A percentile compares a stretch with the other conserved stretches of the same genome.
Conservation (phyloP, 1,139 yeast species). For the Magnusiomyces sp. region DNA sequence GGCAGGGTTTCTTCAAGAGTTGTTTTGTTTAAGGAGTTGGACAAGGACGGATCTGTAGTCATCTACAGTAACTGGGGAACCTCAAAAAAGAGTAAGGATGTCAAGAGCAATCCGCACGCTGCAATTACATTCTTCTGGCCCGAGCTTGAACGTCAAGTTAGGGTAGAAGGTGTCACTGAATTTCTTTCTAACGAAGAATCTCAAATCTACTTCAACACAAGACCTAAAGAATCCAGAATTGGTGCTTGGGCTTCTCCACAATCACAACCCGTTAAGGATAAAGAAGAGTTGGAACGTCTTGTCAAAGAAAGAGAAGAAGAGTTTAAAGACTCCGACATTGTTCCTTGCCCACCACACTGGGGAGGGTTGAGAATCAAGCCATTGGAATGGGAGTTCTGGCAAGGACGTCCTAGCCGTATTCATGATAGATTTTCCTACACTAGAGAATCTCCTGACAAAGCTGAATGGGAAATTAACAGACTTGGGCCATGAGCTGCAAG, state of each 20-base stretch:
- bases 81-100: constrained; percentile 71
- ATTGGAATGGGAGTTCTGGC: constrained; percentile 92
- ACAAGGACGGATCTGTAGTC: constrained; percentile 66
- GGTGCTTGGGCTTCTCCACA: constrained; percentile 99
- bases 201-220: constrained; percentile 67
- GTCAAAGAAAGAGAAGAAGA: constrained; percentile 41
- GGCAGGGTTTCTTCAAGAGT: constrained; percentile 82
- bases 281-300: constrained; percentile 54
- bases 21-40: constrained; percentile 82
- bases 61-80: constrained; percentile 87
- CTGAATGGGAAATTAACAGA: constrained; percentile 56
- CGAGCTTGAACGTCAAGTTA: constrained; percentile 77
- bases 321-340: constrained; percentile 53
- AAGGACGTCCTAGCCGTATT: constrained; percentile 81
- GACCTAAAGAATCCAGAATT: constrained; percentile 87
- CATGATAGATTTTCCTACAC: constrained; percentile 83
- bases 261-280: constrained; percentile 46
- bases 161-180: constrained; percentile 83
- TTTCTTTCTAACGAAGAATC: constrained; percentile 65
- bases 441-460: constrained; percentile 41
- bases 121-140: constrained; percentile 93
- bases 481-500: constrained; percentile 66
- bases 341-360: constrained; percentile 93
- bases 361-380: constrained; percentile 90
- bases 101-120: constrained; percentile 64